Evolutionary conservation across 2,329 filamentous ascomycete species (phyloP), one percentile per base, ranked within the genome.

Genomic region (Cercospora berteroae): DNA sequence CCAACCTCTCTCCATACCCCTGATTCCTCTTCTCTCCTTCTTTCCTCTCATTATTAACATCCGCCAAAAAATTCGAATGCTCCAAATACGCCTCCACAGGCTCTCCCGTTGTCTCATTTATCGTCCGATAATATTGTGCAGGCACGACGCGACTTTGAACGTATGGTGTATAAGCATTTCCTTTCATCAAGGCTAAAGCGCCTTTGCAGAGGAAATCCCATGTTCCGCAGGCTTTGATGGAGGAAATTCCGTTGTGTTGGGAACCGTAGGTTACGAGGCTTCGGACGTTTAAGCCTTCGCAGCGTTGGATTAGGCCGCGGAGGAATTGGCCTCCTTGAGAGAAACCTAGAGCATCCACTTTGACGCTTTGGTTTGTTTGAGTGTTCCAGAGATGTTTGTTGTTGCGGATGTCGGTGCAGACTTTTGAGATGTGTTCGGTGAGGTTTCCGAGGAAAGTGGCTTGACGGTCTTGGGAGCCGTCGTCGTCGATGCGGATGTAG

Each of bases 311-410:
- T 78, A 96, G 94, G 25, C 86, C 95, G 67, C 95, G 89, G n/a
- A 99, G 86, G 82, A 99, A 97, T 79, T 97, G 92, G 1, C 95
- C 95, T 70, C 95, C 95, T 80, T 99, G 95, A 13, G 91, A 95
- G 83, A 99, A 97, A 29, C 95, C 95, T 39, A 99, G 82, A 36
- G 94, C 94, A 80, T 98, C 95, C 77, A 97, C 85, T 18, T 73
- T 62, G 4, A 77, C 59, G 20, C 63, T 63, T 23, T 50, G 39
- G 23, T 33, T 91, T 0, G 92, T 91, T 18, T 33, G 65, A 52
- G 16, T 1, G 18, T 55, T 31, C n/a, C 20, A 42, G 16, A 97
- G 87, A 7, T 39, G 13, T n/a, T 39, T 39, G 3, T 97, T 87
- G 0, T 85, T 77, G 67, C 90, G 86, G 50, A 98, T 86, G 74